phyloP scores from a whole-genome alignment of 768 basidiomycete genomes.

The Mycena rosella region DNA sequence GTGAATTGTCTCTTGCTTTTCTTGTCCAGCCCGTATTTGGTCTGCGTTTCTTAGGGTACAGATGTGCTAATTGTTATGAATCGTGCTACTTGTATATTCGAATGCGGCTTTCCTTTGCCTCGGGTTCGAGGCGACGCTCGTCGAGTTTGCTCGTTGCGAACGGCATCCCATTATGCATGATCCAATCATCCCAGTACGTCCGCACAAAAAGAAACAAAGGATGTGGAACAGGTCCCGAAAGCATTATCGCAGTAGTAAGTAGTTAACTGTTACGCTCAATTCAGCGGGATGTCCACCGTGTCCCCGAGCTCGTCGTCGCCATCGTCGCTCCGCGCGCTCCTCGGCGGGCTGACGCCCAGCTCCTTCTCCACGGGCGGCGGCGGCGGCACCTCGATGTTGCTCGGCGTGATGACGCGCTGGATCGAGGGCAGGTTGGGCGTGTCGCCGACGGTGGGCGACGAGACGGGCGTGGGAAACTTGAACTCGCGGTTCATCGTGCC shows the following conservation, averaged over 20 bases:
- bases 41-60: neutral
- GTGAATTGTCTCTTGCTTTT: neutral
- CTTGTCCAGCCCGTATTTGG: constrained; percentile 3
- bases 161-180: neutral
- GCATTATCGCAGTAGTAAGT: neutral
- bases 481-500: constrained; percentile 87
- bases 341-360: constrained; percentile 37
- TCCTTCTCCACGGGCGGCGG: constrained; percentile 87
- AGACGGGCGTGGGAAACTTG: constrained; percentile 69
- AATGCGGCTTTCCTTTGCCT: neutral
- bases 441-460: constrained; percentile 48
- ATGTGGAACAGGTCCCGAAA: neutral
- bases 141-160: no score
- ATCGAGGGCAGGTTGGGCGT: constrained; percentile 32
- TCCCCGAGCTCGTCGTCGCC: constrained; percentile 83
- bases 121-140: no score
- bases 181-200: neutral
- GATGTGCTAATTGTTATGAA: constrained; percentile 12
- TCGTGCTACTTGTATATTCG: no score
- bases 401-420: constrained; percentile 62
- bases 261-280: neutral
- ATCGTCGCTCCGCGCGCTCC: constrained; percentile 58
- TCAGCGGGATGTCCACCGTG: constrained; percentile 46
- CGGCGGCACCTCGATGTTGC: constrained; percentile 81
- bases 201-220: neutral